Percentiles rank a stretch among this genome's conserved stretches.
These are phyloP conservation scores for Penicillium manginii DNA, from an alignment of 495 filamentous ascomycete genomes.

Conservation along the genomic window DNA sequence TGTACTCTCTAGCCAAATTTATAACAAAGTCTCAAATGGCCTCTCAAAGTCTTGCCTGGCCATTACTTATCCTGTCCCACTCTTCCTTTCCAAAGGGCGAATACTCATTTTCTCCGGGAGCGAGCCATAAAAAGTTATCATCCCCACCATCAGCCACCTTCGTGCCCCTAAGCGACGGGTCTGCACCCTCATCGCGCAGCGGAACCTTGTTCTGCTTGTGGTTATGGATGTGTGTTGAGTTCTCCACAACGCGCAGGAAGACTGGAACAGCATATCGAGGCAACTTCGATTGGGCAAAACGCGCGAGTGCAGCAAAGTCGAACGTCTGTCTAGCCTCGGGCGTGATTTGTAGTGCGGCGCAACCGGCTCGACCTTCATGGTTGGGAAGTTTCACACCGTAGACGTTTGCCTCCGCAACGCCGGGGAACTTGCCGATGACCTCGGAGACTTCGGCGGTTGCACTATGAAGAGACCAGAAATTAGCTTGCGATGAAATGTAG, in stretches of 20 bases:
- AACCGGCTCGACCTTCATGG: slow-evolving; percentile 74
- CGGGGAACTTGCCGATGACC: slow-evolving; percentile 65
- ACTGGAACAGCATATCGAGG: slow-evolving; percentile 79
- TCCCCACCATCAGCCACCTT: slow-evolving; percentile 55
- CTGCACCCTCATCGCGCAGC: slow-evolving; percentile 70
- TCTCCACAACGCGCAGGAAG: slow-evolving; percentile 67
- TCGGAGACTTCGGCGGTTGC: slow-evolving; percentile 75
- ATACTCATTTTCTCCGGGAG: slow-evolving; percentile 56
- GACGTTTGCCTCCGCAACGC: slow-evolving; percentile 75
- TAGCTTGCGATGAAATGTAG: not conserved
- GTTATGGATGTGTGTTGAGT: slow-evolving; percentile 71
- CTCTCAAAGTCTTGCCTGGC: slow-evolving; percentile 53
- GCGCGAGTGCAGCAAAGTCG: slow-evolving; percentile 57
- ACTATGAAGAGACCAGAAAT: slow-evolving; percentile 10
- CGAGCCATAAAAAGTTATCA: slow-evolving; percentile 59
- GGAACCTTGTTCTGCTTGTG: slow-evolving; percentile 84
- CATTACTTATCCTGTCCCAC: slow-evolving; percentile 57
- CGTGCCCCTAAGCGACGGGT: slow-evolving; percentile 52
- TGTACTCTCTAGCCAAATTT: not conserved
- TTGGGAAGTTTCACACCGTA: slow-evolving; percentile 74
- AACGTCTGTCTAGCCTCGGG: slow-evolving; percentile 46
- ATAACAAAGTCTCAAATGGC: not conserved
- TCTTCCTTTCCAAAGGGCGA: slow-evolving; percentile 59
- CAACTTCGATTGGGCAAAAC: slow-evolving; percentile 57
- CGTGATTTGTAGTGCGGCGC: slow-evolving; percentile 57